These are phyloP conservation scores for Daldinia sp. DNA, from an alignment of 2,329 filamentous ascomycete species.

Conservation along the genomic window DNA sequence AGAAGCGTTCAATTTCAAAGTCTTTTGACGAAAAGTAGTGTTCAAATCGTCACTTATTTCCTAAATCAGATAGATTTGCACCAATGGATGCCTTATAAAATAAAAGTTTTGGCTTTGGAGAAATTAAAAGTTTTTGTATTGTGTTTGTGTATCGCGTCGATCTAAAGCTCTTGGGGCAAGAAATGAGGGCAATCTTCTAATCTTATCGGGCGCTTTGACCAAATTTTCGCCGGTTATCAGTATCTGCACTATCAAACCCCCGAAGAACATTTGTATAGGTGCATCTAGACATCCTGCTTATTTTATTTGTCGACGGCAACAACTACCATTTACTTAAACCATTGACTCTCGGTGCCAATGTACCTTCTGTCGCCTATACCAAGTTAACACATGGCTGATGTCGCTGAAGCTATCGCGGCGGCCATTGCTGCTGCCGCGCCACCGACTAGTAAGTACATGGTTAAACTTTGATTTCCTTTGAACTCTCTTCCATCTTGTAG, in stretches of 20 bases:
- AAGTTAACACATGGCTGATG: conserved; percentile 43
- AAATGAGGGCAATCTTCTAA: conserved; percentile 43
- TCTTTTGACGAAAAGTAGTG: too few relatives aligned
- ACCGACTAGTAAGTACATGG: conserved; percentile 27
- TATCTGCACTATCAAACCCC: conserved; percentile 40
- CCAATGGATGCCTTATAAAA: too few relatives aligned
- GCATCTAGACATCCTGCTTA: conserved; percentile 6
- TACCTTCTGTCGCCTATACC: conserved; percentile 20
- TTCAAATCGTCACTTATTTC: too few relatives aligned
- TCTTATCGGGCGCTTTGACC: conserved; percentile 41
- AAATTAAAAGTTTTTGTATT: conserved; percentile 10
- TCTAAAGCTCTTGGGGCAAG: conserved; percentile 43
- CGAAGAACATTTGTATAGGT: conserved; percentile 1
- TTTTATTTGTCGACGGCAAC: conserved; percentile 1
- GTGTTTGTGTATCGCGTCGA: conserved; percentile 43
- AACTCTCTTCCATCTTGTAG: background rate
- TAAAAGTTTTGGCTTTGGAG: background rate
- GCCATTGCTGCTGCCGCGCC: conserved; percentile 41
- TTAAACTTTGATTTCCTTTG: background rate
- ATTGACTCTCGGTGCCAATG: conserved; percentile 18
- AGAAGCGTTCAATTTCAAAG: too few relatives aligned
- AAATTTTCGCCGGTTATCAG: conserved; percentile 23
- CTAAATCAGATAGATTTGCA: too few relatives aligned
- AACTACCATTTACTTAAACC: conserved; percentile 5
- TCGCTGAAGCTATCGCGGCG: conserved; percentile 45